Base-by-base conservation (phyloP, 2,329 filamentous ascomycete genomes). In the Nothopassalora personata region DNA sequence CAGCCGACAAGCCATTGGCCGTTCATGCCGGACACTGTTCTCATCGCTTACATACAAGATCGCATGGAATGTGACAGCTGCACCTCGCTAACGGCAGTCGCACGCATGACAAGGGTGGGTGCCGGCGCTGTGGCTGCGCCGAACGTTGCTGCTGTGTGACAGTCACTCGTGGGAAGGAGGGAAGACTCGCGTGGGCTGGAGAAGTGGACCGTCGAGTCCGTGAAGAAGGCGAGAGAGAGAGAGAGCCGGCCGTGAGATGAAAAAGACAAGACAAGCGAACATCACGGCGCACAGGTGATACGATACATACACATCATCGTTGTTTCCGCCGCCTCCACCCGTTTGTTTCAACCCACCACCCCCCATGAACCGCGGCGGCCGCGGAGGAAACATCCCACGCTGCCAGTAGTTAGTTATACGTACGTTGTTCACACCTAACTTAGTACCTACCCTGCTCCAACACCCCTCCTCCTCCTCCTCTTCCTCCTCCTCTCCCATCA, bases 11-110 rank as follows among this genome's bases (percentile, higher is more conserved):
- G 15, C 27, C 9, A 39, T 46, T 53, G 31, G 31, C 23, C 47
- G 34, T 13, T 15, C 23, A 45, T 23, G 28, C 23, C 19, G 30
- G 46, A n/a, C n/a, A 48, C 23, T 23, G 27, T 33, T 36, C 31
- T 39, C 36, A 39, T 43, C 54, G 47, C 47, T 36, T 51, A 34
- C 34, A 36, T n/a, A n/a, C n/a, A n/a, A 5, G 45, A 49, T 47
- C 3, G 55, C 55, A 51, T 50, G 47, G 48, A 11, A 30, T 27
- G 8, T 57, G 55, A 57, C 55, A 57, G 55, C 55, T 57, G 55
- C 55, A 50, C 34, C 31, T 43, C 30, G 55, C 55, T 48, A 18
- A 31, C 43, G n/a, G 51, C 10, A 43, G 36, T 43, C 36, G 36
- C 36, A 47, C 27, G 53, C n/a, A 48, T 8, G 53, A 11, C 49